Evolutionary conservation across 176 grass and related monocot genomes (phyloP).

Genomic region (Aechmea fasciata): DNA sequence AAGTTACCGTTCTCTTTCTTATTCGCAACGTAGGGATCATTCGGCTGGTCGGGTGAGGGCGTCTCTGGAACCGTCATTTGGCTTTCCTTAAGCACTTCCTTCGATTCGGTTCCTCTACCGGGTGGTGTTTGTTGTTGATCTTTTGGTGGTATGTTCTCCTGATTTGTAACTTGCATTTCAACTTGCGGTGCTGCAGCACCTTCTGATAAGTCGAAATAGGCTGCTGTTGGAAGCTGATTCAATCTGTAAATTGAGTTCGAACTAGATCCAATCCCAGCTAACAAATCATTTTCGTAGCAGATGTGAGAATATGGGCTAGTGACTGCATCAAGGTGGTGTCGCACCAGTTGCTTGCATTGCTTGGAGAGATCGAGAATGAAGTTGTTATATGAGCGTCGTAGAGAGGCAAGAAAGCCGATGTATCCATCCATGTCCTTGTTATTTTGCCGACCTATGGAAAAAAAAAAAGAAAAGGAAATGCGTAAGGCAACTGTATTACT

Average conservation of each 20-base stretch:
- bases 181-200: slow-evolving; percentile 24
- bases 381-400: slow-evolving; percentile 69
- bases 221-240: slow-evolving; percentile 41
- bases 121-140: slow-evolving; percentile 70
- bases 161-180: slow-evolving; percentile 32
- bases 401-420: slow-evolving; percentile 84
- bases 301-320: slow-evolving; percentile 86
- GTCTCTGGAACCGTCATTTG: slow-evolving; percentile 94
- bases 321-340: slow-evolving; percentile 74
- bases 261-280: slow-evolving; percentile 33
- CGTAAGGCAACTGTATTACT: background rate
- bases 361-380: slow-evolving; percentile 76
- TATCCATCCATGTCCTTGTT: slow-evolving; percentile 82
- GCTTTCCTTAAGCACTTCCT: slow-evolving; percentile 67
- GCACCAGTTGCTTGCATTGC: slow-evolving; percentile 90
- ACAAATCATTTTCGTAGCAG: slow-evolving; percentile 61
- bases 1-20: slow-evolving; percentile 78
- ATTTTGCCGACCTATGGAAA: slow-evolving; percentile 40
- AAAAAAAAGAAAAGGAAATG: background rate
- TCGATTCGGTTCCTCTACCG: slow-evolving; percentile 57
- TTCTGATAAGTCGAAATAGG: slow-evolving; percentile 73
- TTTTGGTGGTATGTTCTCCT: slow-evolving; percentile 79
- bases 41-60: slow-evolving; percentile 86
- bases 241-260: slow-evolving; percentile 42
- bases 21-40: slow-evolving; percentile 54